phyloP scores from a whole-genome alignment of 805 yeast species.

The Blastobotrys chiropterorum region DNA sequence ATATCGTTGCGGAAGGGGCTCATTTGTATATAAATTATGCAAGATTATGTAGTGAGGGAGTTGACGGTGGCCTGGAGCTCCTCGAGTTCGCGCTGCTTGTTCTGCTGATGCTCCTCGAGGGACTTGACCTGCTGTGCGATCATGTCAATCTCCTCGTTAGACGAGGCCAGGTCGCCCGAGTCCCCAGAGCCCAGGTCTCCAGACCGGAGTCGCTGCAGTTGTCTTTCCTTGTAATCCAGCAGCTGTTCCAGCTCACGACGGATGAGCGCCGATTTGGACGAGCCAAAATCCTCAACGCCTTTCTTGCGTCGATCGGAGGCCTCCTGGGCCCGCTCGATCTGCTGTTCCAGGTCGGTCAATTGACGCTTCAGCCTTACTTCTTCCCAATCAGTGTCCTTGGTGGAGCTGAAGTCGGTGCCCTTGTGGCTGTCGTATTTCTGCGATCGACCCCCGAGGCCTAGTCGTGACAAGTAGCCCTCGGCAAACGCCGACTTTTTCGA shows the following conservation, averaged over 20 bases:
- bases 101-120: constrained; percentile 60
- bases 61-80: constrained; percentile 33
- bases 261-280: constrained; percentile 33
- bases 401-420: constrained; percentile 69
- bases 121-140: constrained; percentile 73
- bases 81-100: constrained; percentile 55
- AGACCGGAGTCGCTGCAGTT: constrained; percentile 38
- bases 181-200: constrained; percentile 19
- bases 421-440: constrained; percentile 29
- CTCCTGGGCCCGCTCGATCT: constrained; percentile 50
- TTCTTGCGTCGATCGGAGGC: constrained; percentile 37
- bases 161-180: constrained; percentile 19
- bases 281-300: constrained; percentile 28
- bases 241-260: constrained; percentile 74
- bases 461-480: constrained; percentile 49
- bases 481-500: constrained; percentile 26
- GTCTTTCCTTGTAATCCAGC: constrained; percentile 66
- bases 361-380: constrained; percentile 77
- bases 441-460: constrained; percentile 41
- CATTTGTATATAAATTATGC: neutral
- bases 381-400: constrained; percentile 74
- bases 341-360: constrained; percentile 64
- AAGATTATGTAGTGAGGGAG: neutral
- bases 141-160: constrained; percentile 53
- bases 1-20: no score